Conservation (phyloP, 2,329 filamentous ascomycete genomes). For the Fusarium sp. region DNA sequence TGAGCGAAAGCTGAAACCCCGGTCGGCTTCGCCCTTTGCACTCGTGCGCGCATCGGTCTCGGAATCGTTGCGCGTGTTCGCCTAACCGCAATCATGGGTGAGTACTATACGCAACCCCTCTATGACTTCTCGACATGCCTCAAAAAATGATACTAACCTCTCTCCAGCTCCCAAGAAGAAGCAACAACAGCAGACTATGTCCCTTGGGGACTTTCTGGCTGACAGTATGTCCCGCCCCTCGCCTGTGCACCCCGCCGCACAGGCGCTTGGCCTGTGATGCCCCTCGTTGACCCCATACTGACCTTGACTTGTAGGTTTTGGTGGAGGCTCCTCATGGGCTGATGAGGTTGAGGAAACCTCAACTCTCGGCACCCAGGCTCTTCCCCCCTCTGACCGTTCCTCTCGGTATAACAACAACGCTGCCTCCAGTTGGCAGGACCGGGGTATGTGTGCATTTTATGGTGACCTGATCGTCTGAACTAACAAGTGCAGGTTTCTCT, state of each 20-base stretch:
- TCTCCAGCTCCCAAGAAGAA: constrained; percentile 87
- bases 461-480: constrained; percentile 9
- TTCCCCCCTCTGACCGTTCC: constrained; percentile 63
- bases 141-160: constrained; percentile 24
- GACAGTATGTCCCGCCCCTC: constrained; percentile 76
- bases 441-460: constrained; percentile 53
- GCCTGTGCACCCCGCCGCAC: constrained; percentile 42
- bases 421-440: constrained; percentile 58
- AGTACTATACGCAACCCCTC: constrained; percentile 48
- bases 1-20: constrained; percentile 47
- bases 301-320: constrained; percentile 57
- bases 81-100: constrained; percentile 73
- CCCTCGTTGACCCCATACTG: constrained; percentile 43
- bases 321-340: constrained; percentile 91
- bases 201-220: constrained; percentile 93
- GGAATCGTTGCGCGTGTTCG: constrained; percentile 62
- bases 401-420: constrained; percentile 51
- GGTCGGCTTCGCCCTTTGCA: constrained; percentile 50
- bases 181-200: constrained; percentile 96
- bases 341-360: constrained; percentile 94
- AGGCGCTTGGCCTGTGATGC: constrained; percentile 35
- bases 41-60: constrained; percentile 56
- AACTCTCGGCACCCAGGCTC: constrained; percentile 66
- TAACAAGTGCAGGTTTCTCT: constrained; percentile 63
- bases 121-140: constrained; percentile 1